Base-by-base conservation (phyloP, 495 filamentous ascomycete genomes). In the Sphaerosporella brunnea region DNA sequence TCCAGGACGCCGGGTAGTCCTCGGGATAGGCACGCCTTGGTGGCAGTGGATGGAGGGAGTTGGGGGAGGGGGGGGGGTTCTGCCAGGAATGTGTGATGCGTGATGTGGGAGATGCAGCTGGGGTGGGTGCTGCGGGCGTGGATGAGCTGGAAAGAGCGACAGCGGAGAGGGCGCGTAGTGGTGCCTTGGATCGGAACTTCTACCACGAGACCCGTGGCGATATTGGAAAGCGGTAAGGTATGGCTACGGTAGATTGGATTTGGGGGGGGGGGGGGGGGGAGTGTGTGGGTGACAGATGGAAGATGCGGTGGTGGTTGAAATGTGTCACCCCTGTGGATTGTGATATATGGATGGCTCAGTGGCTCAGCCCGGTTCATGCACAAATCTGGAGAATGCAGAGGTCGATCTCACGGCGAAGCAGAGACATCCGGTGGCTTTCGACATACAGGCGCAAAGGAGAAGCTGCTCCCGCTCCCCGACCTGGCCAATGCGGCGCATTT, bases 1-100 rank as follows among this genome's bases (percentile, higher is more conserved):
- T 54, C 51, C 42, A 55, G 56, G 45, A 52, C 56, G 28, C 40
- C 21, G 40, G 20, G 13, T 11, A 26, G 40, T 43, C 40, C 40
- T 26, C 40, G 40, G 40, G n/a, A 25, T 43, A 43, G 40, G 3
- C 20, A 20, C 9, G 37, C 37, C 13, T 9, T 40, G 10, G 37
- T n/a, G 37, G 37, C 13, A 11, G 37, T 16, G 20, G 37, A 18
- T 9, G 37, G 18, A 40, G 2, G 37, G 20, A 18, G 7, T 9
- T n/a, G 37, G 13, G 28, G 28, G 28, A 32, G 28, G 28, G 28
- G 28, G 28, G 28, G 28, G 7, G 28, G 28, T 32, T 9, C 13
- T 40, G 37, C 10, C 28, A 32, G 28, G 28, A 5, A 13, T 32
- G 28, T 5, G 5, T 5, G 28, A 13, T 32, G 28, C 28, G 28